phyloP scores from a whole-genome alignment of 805 yeast species.

The Saccharomycopsis sp. region DNA sequence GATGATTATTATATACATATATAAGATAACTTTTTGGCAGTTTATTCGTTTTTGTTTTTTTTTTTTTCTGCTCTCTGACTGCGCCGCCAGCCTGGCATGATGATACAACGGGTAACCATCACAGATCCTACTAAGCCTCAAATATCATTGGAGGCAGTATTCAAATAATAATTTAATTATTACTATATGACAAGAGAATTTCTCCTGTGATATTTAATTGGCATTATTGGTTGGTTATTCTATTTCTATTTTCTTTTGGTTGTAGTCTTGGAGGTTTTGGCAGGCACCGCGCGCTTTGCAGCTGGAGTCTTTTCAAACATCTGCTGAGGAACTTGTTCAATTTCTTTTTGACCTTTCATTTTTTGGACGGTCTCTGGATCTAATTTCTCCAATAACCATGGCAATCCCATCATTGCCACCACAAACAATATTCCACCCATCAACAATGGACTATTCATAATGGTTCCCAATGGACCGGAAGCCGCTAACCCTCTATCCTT shows the following conservation, averaged over 20 bases:
- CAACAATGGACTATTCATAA: conserved; percentile 15
- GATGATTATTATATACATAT: background rate
- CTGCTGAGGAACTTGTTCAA: too few relatives aligned
- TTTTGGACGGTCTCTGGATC: conserved; percentile 19
- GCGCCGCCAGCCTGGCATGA: background rate
- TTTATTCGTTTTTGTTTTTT: background rate
- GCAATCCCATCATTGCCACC: conserved; percentile 11
- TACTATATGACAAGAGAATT: too few relatives aligned
- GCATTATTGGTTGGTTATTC: too few relatives aligned
- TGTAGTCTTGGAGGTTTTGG: too few relatives aligned
- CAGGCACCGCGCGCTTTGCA: too few relatives aligned
- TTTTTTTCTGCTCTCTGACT: background rate
- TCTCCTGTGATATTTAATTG: too few relatives aligned
- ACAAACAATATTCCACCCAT: conserved; percentile 13
- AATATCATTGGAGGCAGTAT: too few relatives aligned
- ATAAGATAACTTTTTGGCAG: background rate
- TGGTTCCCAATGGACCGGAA: conserved; percentile 20
- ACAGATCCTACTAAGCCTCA: too few relatives aligned
- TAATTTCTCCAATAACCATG: conserved; percentile 12
- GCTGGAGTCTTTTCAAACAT: too few relatives aligned
- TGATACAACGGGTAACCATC: too few relatives aligned
- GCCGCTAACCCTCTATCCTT: conserved; percentile 21
- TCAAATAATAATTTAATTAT: too few relatives aligned
- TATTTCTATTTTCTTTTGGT: too few relatives aligned
- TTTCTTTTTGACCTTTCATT: conserved; percentile 10